Conservation (phyloP, 2,329 filamentous ascomycete species). For the Curvularia sp. region DNA sequence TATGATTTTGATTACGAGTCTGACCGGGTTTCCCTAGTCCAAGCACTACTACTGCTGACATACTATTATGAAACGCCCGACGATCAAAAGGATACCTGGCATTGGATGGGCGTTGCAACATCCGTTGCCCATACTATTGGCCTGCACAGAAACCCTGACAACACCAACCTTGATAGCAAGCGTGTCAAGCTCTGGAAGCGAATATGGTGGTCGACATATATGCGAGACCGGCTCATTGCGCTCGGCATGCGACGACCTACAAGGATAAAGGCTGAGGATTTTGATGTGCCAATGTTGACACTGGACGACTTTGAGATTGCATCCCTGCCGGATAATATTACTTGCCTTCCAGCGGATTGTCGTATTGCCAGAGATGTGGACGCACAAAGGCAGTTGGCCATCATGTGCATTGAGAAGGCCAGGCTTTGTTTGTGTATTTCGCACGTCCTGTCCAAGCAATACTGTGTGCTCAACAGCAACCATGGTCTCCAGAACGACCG, state of each 20-base stretch:
- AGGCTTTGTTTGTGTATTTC: slow-evolving; percentile 89
- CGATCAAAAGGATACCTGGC: slow-evolving; percentile 97
- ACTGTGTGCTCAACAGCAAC: slow-evolving; percentile 86
- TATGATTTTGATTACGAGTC: slow-evolving; percentile 97
- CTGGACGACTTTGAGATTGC: slow-evolving; percentile 84
- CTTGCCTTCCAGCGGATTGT: slow-evolving; percentile 73
- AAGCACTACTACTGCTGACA: slow-evolving; percentile 88
- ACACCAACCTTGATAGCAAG: slow-evolving; percentile 74
- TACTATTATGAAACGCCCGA: slow-evolving; percentile 98
- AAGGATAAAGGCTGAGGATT: slow-evolving; percentile 90
- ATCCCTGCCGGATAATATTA: slow-evolving; percentile 70
- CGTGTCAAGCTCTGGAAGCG: slow-evolving; percentile 89
- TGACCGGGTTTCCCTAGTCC: slow-evolving; percentile 86
- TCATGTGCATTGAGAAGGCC: slow-evolving; percentile 90
- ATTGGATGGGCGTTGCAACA: slow-evolving; percentile 97
- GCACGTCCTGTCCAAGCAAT: slow-evolving; percentile 87
- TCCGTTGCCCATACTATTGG: slow-evolving; percentile 94
- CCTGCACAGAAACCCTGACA: slow-evolving; percentile 83
- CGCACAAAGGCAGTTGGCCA: slow-evolving; percentile 79
- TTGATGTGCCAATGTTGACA: slow-evolving; percentile 88
- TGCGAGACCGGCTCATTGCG: slow-evolving; percentile 90
- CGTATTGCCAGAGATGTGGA: slow-evolving; percentile 72
- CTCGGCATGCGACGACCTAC: slow-evolving; percentile 93
- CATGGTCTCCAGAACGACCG: slow-evolving; percentile 74
- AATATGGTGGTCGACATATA: slow-evolving; percentile 98